Conservation (phyloP, 495 filamentous ascomycete genomes). For the Neurospora sp. region DNA sequence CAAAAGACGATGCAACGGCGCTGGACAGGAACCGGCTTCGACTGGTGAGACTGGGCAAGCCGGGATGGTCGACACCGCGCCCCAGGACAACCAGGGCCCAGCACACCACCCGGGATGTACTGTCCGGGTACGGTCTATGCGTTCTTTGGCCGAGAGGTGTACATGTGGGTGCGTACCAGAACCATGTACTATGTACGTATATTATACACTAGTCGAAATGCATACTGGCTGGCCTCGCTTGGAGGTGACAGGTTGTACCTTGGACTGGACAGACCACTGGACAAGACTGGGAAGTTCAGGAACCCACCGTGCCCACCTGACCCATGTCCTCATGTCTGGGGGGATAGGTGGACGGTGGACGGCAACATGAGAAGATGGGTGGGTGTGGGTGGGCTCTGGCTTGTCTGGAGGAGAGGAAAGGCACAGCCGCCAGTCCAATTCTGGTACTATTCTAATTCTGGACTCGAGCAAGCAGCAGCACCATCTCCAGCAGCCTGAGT, state of each 20-base stretch:
- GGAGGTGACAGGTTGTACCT: slow-evolving; percentile 32
- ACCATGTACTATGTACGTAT: slow-evolving; percentile 5
- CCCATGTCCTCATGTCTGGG: slow-evolving; percentile 38
- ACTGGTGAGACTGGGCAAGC: slow-evolving; percentile 11
- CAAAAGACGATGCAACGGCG: slow-evolving; percentile 25
- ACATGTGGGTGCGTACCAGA: neutral
- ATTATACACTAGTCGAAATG: slow-evolving; percentile 16
- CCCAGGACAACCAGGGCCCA: slow-evolving; percentile 3
- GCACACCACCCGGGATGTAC: slow-evolving; percentile 9
- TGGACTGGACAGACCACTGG: slow-evolving; percentile 6
- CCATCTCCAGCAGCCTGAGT: neutral
- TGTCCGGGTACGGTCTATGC: neutral
- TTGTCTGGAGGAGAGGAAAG: slow-evolving; percentile 13
- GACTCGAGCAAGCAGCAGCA: slow-evolving; percentile 6
- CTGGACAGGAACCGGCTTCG: slow-evolving; percentile 26
- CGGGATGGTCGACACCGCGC: slow-evolving; percentile 6
- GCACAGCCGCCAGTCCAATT: slow-evolving; percentile 26
- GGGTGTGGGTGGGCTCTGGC: slow-evolving; percentile 16
- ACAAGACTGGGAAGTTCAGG: slow-evolving; percentile 14
- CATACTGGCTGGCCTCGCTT: slow-evolving; percentile 27
- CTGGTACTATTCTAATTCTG: slow-evolving; percentile 17
- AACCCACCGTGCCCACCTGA: slow-evolving; percentile 13
- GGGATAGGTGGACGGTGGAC: slow-evolving; percentile 22
- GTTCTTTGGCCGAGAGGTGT: neutral
- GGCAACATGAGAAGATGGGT: slow-evolving; percentile 37